phyloP scores from a whole-genome alignment of 2,329 filamentous ascomycete species.

The Ophiostoma sp. region DNA sequence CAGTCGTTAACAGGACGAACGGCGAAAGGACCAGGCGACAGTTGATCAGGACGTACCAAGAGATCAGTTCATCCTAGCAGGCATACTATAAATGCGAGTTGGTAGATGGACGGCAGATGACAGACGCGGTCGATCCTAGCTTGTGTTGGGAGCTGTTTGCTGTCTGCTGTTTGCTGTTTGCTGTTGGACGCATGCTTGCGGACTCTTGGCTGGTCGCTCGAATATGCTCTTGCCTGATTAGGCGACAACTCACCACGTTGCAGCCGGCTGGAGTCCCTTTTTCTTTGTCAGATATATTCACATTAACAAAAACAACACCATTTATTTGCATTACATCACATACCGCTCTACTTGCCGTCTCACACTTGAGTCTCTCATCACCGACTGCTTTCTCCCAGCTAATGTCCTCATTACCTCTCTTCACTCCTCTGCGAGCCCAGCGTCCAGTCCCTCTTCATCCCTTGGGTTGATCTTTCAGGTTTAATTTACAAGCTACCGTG shows the following conservation, averaged over 20 bases:
- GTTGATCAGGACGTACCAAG: neutral
- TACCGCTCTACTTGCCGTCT: neutral
- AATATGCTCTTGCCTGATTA: neutral
- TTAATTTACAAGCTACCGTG: conserved; percentile 2
- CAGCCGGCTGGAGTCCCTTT: neutral
- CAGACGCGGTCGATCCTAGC: neutral
- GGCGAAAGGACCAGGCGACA: neutral
- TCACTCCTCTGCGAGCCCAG: neutral
- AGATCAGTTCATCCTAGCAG: neutral
- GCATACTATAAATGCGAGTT: neutral
- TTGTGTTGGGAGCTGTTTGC: neutral
- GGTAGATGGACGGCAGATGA: neutral
- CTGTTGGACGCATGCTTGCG: no score
- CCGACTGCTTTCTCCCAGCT: neutral
- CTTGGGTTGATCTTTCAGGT: conserved; percentile 3
- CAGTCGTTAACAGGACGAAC: neutral
- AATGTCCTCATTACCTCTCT: neutral
- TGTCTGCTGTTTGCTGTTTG: neutral
- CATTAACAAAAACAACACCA: no score
- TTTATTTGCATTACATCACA: no score
- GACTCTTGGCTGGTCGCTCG: no score
- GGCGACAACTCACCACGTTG: neutral
- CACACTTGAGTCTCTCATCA: neutral
- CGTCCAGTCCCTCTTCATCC: neutral
- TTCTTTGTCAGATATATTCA: neutral